Percentiles rank a stretch among this genome's conserved stretches.
These are phyloP conservation scores for Conoideocrella luteorostrata DNA, from an alignment of 2,329 filamentous ascomycete genomes.

Conservation along the genomic window DNA sequence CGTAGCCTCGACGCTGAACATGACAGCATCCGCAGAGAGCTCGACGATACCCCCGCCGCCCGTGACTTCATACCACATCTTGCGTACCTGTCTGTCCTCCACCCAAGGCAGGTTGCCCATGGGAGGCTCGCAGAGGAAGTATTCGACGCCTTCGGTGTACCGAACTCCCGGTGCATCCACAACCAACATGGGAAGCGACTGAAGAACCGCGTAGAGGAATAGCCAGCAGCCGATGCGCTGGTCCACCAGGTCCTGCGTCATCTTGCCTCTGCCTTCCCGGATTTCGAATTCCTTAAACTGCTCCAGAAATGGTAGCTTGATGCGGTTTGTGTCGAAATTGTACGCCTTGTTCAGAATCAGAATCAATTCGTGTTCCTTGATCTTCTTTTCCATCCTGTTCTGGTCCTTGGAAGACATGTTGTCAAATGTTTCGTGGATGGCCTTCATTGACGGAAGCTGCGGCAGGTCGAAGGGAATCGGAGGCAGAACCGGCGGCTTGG, in stretches of 20 bases:
- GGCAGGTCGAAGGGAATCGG: conserved; percentile 88
- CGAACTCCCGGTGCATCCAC: conserved; percentile 66
- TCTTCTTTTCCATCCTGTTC: conserved; percentile 60
- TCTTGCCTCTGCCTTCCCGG: conserved; percentile 58
- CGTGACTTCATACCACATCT: conserved; percentile 69
- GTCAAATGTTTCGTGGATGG: conserved; percentile 58
- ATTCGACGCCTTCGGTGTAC: conserved; percentile 67
- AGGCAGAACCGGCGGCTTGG: conserved; percentile 81
- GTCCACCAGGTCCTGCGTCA: conserved; percentile 60
- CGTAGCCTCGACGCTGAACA: conserved; percentile 55
- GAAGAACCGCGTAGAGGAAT: conserved; percentile 71
- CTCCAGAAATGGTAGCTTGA: conserved; percentile 56
- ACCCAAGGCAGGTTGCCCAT: conserved; percentile 69
- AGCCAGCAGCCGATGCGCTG: conserved; percentile 73
- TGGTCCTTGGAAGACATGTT: conserved; percentile 67
- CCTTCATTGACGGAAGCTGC: conserved; percentile 62
- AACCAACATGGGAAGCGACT: conserved; percentile 71
- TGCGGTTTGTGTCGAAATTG: conserved; percentile 63
- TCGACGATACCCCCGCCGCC: conserved; percentile 54
- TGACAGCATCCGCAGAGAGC: conserved; percentile 52
- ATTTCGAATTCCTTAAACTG: conserved; percentile 67
- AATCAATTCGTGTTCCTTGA: conserved; percentile 73
- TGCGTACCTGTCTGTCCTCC: conserved; percentile 55
- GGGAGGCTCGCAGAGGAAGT: conserved; percentile 73
- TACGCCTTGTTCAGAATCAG: conserved; percentile 74